Conservation (phyloP, 1,284 basidiomycete genomes). For the Rhodotorula sp. region DNA sequence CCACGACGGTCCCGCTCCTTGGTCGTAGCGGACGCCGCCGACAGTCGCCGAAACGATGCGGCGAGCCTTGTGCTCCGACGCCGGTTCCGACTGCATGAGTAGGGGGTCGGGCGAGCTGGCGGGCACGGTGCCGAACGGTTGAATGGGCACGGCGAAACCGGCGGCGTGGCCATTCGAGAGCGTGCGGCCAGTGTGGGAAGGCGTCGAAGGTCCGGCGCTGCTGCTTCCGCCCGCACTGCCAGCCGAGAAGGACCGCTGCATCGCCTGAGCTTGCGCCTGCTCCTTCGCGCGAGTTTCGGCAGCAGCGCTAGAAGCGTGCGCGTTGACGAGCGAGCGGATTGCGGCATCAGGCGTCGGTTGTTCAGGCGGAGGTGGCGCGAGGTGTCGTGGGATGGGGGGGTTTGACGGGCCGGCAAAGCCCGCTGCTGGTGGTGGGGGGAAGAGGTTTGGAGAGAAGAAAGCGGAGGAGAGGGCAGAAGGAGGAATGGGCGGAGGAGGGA, state of each 20-base stretch:
- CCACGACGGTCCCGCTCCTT: neutral
- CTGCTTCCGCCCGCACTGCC: neutral
- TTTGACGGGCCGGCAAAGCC: neutral
- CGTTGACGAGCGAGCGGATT: constrained; percentile 11
- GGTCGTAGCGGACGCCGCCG: neutral
- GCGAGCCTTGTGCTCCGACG: neutral
- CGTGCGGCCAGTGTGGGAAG: constrained; percentile 4
- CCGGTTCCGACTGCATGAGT: neutral
- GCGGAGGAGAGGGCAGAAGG: constrained; percentile 1
- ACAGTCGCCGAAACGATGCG: neutral
- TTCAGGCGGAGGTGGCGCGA: neutral
- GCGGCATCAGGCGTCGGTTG: neutral
- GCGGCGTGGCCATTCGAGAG: neutral
- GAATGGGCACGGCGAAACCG: neutral
- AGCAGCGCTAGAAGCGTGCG: neutral
- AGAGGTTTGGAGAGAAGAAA: constrained; percentile 8
- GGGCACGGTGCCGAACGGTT: neutral
- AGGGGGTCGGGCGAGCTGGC: constrained; percentile 34
- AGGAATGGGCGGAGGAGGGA: neutral
- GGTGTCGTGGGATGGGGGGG: neutral
- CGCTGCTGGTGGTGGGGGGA: constrained; percentile 8
- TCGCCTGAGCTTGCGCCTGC: neutral
- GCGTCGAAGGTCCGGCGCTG: constrained; percentile 1
- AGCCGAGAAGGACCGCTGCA: neutral
- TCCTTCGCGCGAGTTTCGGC: neutral